phyloP scores from a whole-genome alignment of 768 basidiomycete species.

The Suillus subluteus region DNA sequence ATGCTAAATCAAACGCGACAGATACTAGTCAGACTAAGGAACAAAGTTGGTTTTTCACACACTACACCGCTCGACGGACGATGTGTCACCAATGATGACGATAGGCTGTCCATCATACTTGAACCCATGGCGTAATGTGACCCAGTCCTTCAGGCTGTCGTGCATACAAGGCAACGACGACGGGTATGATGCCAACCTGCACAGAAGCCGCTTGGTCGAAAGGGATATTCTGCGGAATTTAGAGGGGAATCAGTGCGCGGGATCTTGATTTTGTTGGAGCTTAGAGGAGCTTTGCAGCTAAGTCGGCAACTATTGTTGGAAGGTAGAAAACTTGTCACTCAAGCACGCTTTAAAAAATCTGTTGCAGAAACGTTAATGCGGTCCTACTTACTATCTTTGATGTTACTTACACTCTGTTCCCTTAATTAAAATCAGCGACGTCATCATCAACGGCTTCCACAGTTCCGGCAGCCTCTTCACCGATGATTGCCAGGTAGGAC shows the following conservation, averaged over 20 bases:
- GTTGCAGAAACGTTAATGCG: not conserved
- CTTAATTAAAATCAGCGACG: conserved; percentile 39
- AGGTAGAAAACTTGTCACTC: conserved; percentile 15
- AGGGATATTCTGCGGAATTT: conserved; percentile 41
- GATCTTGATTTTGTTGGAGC: not conserved
- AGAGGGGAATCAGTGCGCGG: not conserved
- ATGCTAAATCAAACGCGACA: too few relatives aligned
- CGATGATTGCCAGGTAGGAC: conserved; percentile 41
- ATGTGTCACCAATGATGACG: too few relatives aligned
- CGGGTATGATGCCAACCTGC: conserved; percentile 35
- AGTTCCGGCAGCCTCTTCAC: conserved; percentile 41
- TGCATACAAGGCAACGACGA: conserved; percentile 35
- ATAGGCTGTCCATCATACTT: too few relatives aligned
- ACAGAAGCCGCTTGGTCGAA: conserved; percentile 44
- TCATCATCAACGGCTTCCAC: conserved; percentile 43
- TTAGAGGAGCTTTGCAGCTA: conserved; percentile 20
- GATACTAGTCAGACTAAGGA: too few relatives aligned
- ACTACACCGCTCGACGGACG: too few relatives aligned
- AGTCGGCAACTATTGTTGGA: conserved; percentile 36
- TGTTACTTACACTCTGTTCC: conserved; percentile 39
- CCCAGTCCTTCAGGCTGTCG: too few relatives aligned
- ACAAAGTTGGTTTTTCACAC: too few relatives aligned
- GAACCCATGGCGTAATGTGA: too few relatives aligned
- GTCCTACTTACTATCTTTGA: not conserved
- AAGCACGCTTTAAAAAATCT: conserved; percentile 19